phyloP scores from a whole-genome alignment of 2,329 filamentous ascomycete genomes.

The Calonectria montana region DNA sequence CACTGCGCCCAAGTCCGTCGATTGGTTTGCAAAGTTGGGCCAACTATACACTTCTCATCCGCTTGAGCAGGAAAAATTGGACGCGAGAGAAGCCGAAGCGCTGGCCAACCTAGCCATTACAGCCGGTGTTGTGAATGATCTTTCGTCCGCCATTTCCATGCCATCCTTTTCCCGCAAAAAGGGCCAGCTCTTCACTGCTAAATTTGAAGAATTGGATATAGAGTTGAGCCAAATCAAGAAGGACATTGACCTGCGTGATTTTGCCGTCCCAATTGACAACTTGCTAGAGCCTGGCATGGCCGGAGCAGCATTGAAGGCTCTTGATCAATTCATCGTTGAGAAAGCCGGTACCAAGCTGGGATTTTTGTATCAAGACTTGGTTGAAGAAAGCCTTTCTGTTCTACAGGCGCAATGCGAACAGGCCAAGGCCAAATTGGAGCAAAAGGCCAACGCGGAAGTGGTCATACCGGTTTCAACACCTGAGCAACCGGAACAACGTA shows the following conservation, averaged over 20 bases:
- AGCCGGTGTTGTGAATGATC: conserved; percentile 52
- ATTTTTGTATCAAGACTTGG: conserved; percentile 56
- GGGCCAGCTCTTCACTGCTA: conserved; percentile 50
- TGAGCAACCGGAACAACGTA: conserved; percentile 31
- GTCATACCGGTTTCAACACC: conserved; percentile 29
- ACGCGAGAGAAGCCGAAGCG: conserved; percentile 47
- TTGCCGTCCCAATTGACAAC: conserved; percentile 54
- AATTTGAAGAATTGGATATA: conserved; percentile 46
- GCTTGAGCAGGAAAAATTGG: conserved; percentile 47
- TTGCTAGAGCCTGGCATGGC: conserved; percentile 54
- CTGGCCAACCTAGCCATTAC: conserved; percentile 53
- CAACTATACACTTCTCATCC: conserved; percentile 50
- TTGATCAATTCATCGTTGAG: conserved; percentile 52
- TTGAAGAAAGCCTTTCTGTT: conserved; percentile 51
- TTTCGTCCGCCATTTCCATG: conserved; percentile 48
- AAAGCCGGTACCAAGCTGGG: conserved; percentile 54
- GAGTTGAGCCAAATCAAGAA: conserved; percentile 54
- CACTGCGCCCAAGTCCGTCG: conserved; percentile 47
- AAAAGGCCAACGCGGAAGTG: conserved; percentile 25
- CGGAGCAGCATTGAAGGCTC: conserved; percentile 45
- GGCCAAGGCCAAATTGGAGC: conserved; percentile 35
- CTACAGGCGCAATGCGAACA: conserved; percentile 46
- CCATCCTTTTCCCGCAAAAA: conserved; percentile 54
- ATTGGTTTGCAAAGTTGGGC: conserved; percentile 55
- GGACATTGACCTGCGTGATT: conserved; percentile 53